phyloP scores from a whole-genome alignment of 257 asterid species.

The Osmanthus fragrans region DNA sequence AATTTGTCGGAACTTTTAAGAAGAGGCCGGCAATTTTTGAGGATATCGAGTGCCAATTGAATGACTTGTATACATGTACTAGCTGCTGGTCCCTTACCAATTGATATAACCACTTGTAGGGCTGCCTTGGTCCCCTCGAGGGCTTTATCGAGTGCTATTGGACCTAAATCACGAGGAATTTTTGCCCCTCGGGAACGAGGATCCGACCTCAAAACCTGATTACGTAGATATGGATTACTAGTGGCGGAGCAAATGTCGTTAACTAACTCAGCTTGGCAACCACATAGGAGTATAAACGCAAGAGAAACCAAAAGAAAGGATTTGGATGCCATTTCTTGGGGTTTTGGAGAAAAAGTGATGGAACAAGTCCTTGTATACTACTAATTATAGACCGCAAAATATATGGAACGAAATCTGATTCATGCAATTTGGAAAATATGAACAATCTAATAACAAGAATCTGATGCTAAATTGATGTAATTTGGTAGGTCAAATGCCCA shows the following conservation, averaged over 20 bases:
- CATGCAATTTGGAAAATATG: no score
- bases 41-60: constrained; percentile 1
- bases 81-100: neutral
- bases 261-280: constrained; percentile 30
- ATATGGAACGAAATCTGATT: no score
- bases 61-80: constrained; percentile 31
- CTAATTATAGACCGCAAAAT: no score
- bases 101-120: neutral
- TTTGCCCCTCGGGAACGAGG: constrained; percentile 24
- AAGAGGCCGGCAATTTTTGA: constrained; percentile 2
- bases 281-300: constrained; percentile 9
- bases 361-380: neutral
- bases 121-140: neutral
- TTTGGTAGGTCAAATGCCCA: no score
- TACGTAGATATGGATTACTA: constrained; percentile 15
- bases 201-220: constrained; percentile 16
- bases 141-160: constrained; percentile 12
- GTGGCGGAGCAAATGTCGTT: constrained; percentile 24
- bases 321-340: constrained; percentile 6
- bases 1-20: neutral
- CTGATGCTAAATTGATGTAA: no score
- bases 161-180: constrained; percentile 17
- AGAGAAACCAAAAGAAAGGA: neutral
- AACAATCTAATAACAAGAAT: no score
- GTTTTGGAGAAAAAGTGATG: neutral